Evolutionary conservation across 768 basidiomycete genomes (phyloP).

Genomic region (Boletus insuetus): DNA sequence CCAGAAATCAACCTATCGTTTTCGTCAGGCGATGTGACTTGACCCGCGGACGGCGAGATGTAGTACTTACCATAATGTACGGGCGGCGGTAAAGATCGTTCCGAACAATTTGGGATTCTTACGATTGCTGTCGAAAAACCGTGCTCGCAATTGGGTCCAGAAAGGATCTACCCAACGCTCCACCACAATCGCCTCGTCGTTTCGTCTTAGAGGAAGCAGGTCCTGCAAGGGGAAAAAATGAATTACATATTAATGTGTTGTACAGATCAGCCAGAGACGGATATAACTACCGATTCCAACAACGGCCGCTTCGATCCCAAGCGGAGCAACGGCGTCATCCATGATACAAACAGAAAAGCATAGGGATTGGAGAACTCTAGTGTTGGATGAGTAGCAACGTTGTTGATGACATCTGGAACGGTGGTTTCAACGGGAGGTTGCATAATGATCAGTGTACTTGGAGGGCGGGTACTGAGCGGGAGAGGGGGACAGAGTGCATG

Average conservation of each 20-base stretch:
- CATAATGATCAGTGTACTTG: slow-evolving; percentile 22
- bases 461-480: slow-evolving; percentile 3
- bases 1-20: slow-evolving; percentile 23
- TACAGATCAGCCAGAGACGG: slow-evolving; percentile 22
- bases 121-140: slow-evolving; percentile 16
- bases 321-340: slow-evolving; percentile 26
- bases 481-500: neutral
- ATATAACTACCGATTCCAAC: slow-evolving; percentile 32
- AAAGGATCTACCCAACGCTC: slow-evolving; percentile 25
- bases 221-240: slow-evolving; percentile 17
- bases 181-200: slow-evolving; percentile 23
- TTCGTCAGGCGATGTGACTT: neutral
- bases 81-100: slow-evolving; percentile 16
- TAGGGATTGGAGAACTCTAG: slow-evolving; percentile 7
- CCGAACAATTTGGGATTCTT: slow-evolving; percentile 17
- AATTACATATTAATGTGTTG: slow-evolving; percentile 17
- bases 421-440: slow-evolving; percentile 19
- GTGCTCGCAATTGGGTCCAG: slow-evolving; percentile 20
- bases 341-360: slow-evolving; percentile 23
- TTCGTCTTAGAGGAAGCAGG: slow-evolving; percentile 24
- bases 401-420: slow-evolving; percentile 15
- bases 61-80: slow-evolving; percentile 13
- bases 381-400: slow-evolving; percentile 20
- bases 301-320: slow-evolving; percentile 28
- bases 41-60: neutral